Percentiles rank a stretch among this genome's conserved stretches.
phyloP scores from a whole-genome alignment of 305 asterid species.

The Coffea humblotiana region DNA sequence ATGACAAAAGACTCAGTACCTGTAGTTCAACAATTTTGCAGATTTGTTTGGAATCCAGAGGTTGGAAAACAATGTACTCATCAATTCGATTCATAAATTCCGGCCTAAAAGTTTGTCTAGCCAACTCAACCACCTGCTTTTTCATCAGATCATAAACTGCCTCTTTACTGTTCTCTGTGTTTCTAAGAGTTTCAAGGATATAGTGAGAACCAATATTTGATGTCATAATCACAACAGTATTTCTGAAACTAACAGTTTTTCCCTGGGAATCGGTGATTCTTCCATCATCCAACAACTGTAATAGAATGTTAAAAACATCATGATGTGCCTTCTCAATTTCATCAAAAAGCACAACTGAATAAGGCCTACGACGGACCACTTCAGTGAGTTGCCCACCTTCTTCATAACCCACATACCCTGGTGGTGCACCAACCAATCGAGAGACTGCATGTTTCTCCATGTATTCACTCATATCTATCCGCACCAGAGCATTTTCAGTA shows the following conservation, averaged over 20 bases:
- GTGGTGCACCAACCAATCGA: slow-evolving; percentile 28
- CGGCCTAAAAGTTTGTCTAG: slow-evolving; percentile 26
- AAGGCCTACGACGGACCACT: slow-evolving; percentile 27
- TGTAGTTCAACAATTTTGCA: slow-evolving; percentile 23
- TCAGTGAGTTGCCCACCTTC: slow-evolving; percentile 34
- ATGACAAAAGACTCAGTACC: slow-evolving; percentile 7
- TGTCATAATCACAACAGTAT: slow-evolving; percentile 27
- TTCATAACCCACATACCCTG: slow-evolving; percentile 26
- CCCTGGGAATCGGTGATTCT: slow-evolving; percentile 30
- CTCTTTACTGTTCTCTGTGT: slow-evolving; percentile 13
- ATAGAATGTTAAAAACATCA: slow-evolving; percentile 22
- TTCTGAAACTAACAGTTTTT: slow-evolving; percentile 22
- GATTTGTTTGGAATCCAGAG: slow-evolving; percentile 20
- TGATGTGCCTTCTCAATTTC: slow-evolving; percentile 26
- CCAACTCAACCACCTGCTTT: slow-evolving; percentile 29
- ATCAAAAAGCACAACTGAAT: slow-evolving; percentile 26
- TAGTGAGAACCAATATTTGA: slow-evolving; percentile 26
- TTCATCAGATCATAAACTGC: slow-evolving; percentile 22
- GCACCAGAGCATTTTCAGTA: slow-evolving; percentile 27
- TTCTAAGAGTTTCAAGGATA: slow-evolving; percentile 23
- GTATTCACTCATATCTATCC: slow-evolving; percentile 31
- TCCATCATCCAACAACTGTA: slow-evolving; percentile 30
- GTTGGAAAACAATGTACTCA: slow-evolving; percentile 30
- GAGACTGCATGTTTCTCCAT: slow-evolving; percentile 23
- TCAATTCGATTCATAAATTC: slow-evolving; percentile 26